Conservation (phyloP, 148 eudicot species). For the Drosera capensis region DNA sequence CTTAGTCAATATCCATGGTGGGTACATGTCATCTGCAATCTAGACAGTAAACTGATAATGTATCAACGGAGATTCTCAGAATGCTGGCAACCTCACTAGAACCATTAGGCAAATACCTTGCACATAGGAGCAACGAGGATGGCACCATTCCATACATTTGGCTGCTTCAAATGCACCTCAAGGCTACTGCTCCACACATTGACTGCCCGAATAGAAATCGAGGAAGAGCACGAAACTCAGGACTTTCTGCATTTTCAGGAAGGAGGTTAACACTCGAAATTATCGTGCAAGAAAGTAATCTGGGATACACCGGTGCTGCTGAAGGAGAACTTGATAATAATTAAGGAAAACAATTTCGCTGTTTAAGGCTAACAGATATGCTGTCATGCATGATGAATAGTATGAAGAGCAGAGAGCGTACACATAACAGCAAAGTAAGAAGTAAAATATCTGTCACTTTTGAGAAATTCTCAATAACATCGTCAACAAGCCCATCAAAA, state of each 20-base stretch:
- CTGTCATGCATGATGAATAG: too few relatives aligned
- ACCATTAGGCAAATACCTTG: slow-evolving; percentile 37
- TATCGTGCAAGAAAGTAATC: too few relatives aligned
- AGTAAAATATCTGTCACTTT: slow-evolving; percentile 46
- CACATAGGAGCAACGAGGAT: slow-evolving; percentile 96
- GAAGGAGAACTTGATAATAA: too few relatives aligned
- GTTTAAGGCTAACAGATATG: too few relatives aligned
- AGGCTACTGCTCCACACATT: slow-evolving; percentile 94
- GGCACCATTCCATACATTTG: slow-evolving; percentile 78
- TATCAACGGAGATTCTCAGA: not conserved
- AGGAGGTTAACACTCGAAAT: too few relatives aligned
- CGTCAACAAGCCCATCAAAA: slow-evolving; percentile 64
- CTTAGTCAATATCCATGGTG: slow-evolving; percentile 54
- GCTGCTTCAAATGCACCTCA: slow-evolving; percentile 81
- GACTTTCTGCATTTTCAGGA: slow-evolving; percentile 35
- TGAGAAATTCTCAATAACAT: slow-evolving; percentile 71
- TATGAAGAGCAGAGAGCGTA: too few relatives aligned
- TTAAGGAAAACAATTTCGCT: too few relatives aligned
- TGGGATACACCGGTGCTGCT: too few relatives aligned
- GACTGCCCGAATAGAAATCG: slow-evolving; percentile 83
- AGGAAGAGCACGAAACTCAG: slow-evolving; percentile 38
- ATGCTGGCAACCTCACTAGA: not conserved
- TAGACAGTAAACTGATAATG: slow-evolving; percentile 12
- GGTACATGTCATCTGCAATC: slow-evolving; percentile 94
- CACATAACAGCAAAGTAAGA: slow-evolving; percentile 1